Percentiles rank a stretch among this genome's conserved stretches.
These are phyloP conservation scores for Priceomyces carsonii DNA, from an alignment of 805 yeast genomes.

Conservation along the genomic window DNA sequence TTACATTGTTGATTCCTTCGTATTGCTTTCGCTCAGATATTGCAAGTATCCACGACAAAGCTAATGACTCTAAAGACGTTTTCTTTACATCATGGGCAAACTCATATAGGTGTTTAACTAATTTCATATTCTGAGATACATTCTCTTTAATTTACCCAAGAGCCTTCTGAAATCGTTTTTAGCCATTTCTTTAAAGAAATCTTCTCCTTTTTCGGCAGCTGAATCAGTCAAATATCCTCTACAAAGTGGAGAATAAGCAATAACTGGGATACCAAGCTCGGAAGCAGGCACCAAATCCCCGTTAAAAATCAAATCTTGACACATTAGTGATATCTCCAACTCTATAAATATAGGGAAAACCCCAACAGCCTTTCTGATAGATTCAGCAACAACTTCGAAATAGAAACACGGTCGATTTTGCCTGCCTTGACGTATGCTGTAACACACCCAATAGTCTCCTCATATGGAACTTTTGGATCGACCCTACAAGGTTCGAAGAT, in stretches of 20 bases:
- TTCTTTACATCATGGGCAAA: slow-evolving; percentile 48
- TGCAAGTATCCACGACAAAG: slow-evolving; percentile 50
- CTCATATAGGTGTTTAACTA: slow-evolving; percentile 51
- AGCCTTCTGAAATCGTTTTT: slow-evolving; percentile 53
- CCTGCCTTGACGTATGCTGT: slow-evolving; percentile 63
- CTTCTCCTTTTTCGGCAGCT: slow-evolving; percentile 39
- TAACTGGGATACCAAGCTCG: slow-evolving; percentile 60
- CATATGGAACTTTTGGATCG: slow-evolving; percentile 56
- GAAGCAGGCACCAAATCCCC: slow-evolving; percentile 65
- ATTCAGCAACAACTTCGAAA: slow-evolving; percentile 66
- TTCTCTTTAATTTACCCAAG: slow-evolving; percentile 65
- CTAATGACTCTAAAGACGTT: slow-evolving; percentile 57
- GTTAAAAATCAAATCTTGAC: slow-evolving; percentile 59
- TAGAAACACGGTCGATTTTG: slow-evolving; percentile 65
- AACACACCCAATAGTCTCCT: slow-evolving; percentile 57
- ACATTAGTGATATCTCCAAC: slow-evolving; percentile 73
- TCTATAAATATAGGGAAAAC: slow-evolving; percentile 69
- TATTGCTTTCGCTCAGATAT: slow-evolving; percentile 62
- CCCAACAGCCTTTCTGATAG: slow-evolving; percentile 58
- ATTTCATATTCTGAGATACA: slow-evolving; percentile 49
- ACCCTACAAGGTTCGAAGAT: slow-evolving; percentile 75
- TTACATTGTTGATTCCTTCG: slow-evolving; percentile 41
- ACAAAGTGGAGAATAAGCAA: slow-evolving; percentile 84
- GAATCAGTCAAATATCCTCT: slow-evolving; percentile 75
- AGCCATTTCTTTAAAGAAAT: slow-evolving; percentile 45